Percentiles rank a stretch among this genome's conserved stretches.
Evolutionary conservation across 2,329 filamentous ascomycete genomes (phyloP).

Genomic region (Keithomyces neogunnii): DNA sequence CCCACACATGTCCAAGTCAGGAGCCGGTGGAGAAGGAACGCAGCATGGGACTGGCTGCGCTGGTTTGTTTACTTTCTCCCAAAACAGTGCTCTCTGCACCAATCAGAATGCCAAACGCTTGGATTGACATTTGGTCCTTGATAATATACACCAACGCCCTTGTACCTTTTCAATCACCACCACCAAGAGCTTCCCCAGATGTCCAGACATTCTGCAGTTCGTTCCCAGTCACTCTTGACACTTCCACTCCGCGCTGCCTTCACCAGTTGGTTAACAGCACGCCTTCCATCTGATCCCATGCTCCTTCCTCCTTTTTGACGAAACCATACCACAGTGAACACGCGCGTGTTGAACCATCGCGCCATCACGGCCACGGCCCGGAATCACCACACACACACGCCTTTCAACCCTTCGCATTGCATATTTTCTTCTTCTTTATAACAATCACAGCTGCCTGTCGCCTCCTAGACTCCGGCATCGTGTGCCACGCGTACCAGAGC

Average conservation of each 20-base stretch:
- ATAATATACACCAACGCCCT: background rate
- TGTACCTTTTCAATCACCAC: background rate
- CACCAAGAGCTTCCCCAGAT: background rate
- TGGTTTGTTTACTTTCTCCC: constrained; percentile 27
- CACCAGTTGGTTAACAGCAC: background rate
- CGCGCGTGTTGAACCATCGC: background rate
- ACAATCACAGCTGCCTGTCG: constrained; percentile 4
- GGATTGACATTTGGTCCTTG: constrained; percentile 3
- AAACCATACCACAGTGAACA: background rate
- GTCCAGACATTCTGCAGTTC: background rate
- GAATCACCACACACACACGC: background rate
- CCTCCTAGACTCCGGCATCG: constrained; percentile 14
- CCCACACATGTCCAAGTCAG: too few species aligned
- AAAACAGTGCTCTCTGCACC: constrained; percentile 18
- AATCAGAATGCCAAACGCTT: constrained; percentile 9
- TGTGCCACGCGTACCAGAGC: constrained; percentile 17
- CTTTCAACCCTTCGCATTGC: background rate
- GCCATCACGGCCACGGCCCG: background rate
- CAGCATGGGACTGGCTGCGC: background rate
- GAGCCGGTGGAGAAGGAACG: too few species aligned
- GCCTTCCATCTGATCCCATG: constrained; percentile 2
- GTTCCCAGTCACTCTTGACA: background rate
- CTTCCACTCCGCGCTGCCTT: background rate
- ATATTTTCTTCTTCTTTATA: constrained; percentile 8
- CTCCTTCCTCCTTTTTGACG: constrained; percentile 3